Base-by-base conservation (phyloP, 306 rosid genomes). In the Canavalia gladiata region DNA sequence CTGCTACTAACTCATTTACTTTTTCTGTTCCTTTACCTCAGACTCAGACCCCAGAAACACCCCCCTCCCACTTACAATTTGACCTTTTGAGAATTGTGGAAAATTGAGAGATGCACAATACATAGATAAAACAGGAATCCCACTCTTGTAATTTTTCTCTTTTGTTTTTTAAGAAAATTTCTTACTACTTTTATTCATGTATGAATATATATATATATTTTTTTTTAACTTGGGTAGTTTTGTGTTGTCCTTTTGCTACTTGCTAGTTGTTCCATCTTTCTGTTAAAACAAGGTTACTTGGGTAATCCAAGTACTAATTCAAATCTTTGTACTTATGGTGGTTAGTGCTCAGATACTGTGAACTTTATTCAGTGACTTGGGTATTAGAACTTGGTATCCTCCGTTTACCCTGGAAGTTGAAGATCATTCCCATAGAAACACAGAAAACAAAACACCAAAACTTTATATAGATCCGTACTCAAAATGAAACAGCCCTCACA, bases 1-100 rank as follows among this genome's bases (percentile, higher is more conserved):
- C 93, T 92, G 89, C 91, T 83, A 78, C 95, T 55, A 87, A 85
- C 92, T 76, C 96, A 88, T 87, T 92, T 87, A 87, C 95, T 91
- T 89, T 91, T 83, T 78, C 90, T 86, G 91, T 85, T 91, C 85
- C 93, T 88, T 89, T 91, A 73, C 93, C 90, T 83, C 94, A 87
- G 86, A 60, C 39, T 83, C 94, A 86, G 90, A 78, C 46, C 83
- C 52, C 85, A 75, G 82, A 49, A 18, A 31, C 82, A 59, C 77
- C 37, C 28, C 30, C 49, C 72, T 84, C 82, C 88, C 90, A 86
- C 94, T 90, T 89, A 86, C 83, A 59, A 57, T 88, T 85, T 84
- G 77, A 77, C 89, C 93, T 84, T 82, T 70, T 83, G 54, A 55
- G 77, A 83, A 84, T 18, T 18, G 25, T 18, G 25, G 25, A 18